A percentile compares a stretch with the other conserved stretches of the same genome.
Conservation (phyloP, 129 eudicot species). For the Silybum marianum region DNA sequence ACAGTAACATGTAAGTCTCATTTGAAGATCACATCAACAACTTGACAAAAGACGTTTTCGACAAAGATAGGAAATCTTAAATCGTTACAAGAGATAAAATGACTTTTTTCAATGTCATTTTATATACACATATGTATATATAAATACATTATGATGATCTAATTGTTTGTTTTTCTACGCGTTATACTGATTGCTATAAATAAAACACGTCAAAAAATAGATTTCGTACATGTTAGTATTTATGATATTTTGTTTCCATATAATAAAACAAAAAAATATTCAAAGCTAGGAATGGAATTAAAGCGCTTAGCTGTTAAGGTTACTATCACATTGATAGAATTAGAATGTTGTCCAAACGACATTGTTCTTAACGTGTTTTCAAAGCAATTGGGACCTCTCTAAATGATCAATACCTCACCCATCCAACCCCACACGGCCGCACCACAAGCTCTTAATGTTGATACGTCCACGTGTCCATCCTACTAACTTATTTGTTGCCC, state of each 20-base stretch:
- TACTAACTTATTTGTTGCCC: neutral
- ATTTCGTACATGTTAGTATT: neutral
- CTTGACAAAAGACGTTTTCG: neutral
- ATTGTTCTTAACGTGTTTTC: neutral
- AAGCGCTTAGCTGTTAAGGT: neutral
- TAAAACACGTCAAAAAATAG: conserved; percentile 1
- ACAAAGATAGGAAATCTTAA: too few relatives aligned
- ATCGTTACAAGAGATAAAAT: too few relatives aligned
- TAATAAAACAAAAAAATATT: neutral
- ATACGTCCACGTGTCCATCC: neutral
- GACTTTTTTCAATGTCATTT: neutral
- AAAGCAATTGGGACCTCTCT: neutral
- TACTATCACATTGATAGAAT: neutral
- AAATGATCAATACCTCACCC: neutral
- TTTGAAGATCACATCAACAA: neutral
- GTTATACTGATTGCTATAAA: neutral
- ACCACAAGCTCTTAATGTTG: neutral
- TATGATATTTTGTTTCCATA: neutral
- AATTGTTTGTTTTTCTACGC: neutral
- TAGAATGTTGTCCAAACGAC: neutral
- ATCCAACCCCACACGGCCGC: neutral
- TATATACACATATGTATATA: too few relatives aligned
- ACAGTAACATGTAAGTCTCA: neutral
- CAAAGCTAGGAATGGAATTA: neutral
- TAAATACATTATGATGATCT: neutral